Base-by-base conservation (phyloP, 331 rosid genomes). In the Dryas integrifolia region DNA sequence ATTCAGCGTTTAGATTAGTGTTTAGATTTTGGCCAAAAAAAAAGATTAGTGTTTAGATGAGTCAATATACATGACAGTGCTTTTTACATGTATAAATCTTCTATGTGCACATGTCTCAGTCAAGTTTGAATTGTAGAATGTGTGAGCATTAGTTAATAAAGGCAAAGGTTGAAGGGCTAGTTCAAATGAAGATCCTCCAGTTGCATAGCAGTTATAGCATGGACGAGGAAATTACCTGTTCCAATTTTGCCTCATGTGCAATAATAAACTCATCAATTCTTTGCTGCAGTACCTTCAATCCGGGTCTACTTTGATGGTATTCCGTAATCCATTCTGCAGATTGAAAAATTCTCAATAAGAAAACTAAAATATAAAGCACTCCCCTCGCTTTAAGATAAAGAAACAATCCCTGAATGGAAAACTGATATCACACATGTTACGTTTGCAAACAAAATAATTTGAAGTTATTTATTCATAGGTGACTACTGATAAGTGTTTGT, bases 301-400 rank as follows among this genome's bases (percentile, higher is more conserved):
- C 92, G 13, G 88, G 95, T 79, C 95, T 88, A 70, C 83, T 82
- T 76, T 84, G 83, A 75, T 81, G 90, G 83, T 85, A 88, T 72
- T 88, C 85, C 69, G 58, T 74, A 60, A 90, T 71, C 98, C 98
- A 92, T 73, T 90, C 98, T 92, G 91, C 24, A 56, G 63, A 74
- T 82, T 49, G 40, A 74, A 60, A 60, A 71, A 74, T 65, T 26
- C 76, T 47, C 45, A 75, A 59, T 78, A 70, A 72, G 65, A 55
- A 74, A 71, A 61, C 65, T 56, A 10, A 58, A 8, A 11, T 38
- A 43, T 58, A 58, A 46, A 9, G 43, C n/a, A 67, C 8, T 67
- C 10, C 50, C 7, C 0, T 48, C 48, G 59, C 10, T 35, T 49
- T 5, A 68, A 50, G 4, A 6, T 21, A 24, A 53, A 10, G 6